Conservation (phyloP, 2,329 filamentous ascomycete genomes). For the Emydomyces testavorans region DNA sequence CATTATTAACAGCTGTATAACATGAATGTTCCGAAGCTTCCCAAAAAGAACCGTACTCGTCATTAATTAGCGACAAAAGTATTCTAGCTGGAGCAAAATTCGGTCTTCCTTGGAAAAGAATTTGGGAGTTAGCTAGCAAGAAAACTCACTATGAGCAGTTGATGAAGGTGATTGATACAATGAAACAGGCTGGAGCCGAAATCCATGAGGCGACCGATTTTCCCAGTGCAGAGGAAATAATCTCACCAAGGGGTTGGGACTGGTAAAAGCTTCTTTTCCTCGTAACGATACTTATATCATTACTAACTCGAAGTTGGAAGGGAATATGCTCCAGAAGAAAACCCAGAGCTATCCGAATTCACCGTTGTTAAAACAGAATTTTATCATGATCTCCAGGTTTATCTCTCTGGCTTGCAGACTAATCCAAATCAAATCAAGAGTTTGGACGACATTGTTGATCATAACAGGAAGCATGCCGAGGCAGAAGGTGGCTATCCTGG, state of each 20-base stretch:
- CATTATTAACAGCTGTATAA: neutral
- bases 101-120: slow-evolving; percentile 59
- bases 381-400: slow-evolving; percentile 51
- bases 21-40: neutral
- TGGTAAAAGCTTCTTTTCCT: slow-evolving; percentile 39
- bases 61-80: slow-evolving; percentile 44
- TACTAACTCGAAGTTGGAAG: neutral
- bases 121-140: slow-evolving; percentile 52
- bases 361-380: slow-evolving; percentile 56
- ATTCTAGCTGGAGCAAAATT: slow-evolving; percentile 53
- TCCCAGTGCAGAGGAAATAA: slow-evolving; percentile 48
- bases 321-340: slow-evolving; percentile 11
- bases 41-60: slow-evolving; percentile 35
- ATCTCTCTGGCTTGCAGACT: slow-evolving; percentile 46
- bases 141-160: slow-evolving; percentile 32
- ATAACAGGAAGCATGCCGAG: slow-evolving; percentile 51
- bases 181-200: slow-evolving; percentile 52
- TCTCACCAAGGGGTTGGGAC: slow-evolving; percentile 59
- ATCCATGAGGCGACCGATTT: slow-evolving; percentile 61
- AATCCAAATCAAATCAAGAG: slow-evolving; percentile 49
- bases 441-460: slow-evolving; percentile 55
- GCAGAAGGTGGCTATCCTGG: slow-evolving; percentile 55
- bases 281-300: neutral
- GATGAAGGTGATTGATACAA: slow-evolving; percentile 40
- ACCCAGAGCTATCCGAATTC: slow-evolving; percentile 54